Evolutionary conservation across 2,329 filamentous ascomycete species (phyloP).

Genomic region (Pseudocercospora musae): DNA sequence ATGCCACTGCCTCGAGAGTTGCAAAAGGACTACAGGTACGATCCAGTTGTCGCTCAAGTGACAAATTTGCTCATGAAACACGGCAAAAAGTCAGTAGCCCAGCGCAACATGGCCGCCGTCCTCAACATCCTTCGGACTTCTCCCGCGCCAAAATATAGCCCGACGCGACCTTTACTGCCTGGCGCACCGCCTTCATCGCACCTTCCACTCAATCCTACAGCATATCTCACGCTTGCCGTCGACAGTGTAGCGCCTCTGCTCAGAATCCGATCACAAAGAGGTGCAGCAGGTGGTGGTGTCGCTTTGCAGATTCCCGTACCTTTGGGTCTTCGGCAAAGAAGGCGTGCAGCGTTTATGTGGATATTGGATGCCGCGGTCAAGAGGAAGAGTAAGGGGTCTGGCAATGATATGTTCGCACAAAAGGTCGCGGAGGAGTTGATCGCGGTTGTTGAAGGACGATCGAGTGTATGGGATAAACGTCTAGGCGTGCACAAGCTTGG

Average conservation of each 20-base stretch:
- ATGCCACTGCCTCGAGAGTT: constrained; percentile 61
- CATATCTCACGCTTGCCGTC: constrained; percentile 85
- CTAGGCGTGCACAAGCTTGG: constrained; percentile 74
- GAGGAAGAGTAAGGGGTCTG: constrained; percentile 68
- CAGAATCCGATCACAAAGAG: constrained; percentile 70
- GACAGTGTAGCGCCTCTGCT: constrained; percentile 90
- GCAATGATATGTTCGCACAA: constrained; percentile 68
- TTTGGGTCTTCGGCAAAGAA: constrained; percentile 68
- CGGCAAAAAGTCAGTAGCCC: constrained; percentile 86
- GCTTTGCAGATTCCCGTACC: constrained; percentile 80
- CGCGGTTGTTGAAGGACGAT: constrained; percentile 81
- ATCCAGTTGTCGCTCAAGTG: constrained; percentile 79
- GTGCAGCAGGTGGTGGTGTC: constrained; percentile 79
- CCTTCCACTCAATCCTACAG: constrained; percentile 82
- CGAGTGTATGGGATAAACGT: constrained; percentile 79
- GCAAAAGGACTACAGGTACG: constrained; percentile 77
- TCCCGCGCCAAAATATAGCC: constrained; percentile 71
- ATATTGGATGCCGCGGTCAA: constrained; percentile 81
- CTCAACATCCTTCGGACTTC: constrained; percentile 81
- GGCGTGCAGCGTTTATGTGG: constrained; percentile 79
- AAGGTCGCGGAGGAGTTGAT: constrained; percentile 83
- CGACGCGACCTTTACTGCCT: constrained; percentile 67
- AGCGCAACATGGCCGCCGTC: constrained; percentile 83
- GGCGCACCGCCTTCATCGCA: constrained; percentile 70
- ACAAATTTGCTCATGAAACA: constrained; percentile 88